Evolutionary conservation across 768 basidiomycete genomes (phyloP).

Genomic region (Amanita muscaria): DNA sequence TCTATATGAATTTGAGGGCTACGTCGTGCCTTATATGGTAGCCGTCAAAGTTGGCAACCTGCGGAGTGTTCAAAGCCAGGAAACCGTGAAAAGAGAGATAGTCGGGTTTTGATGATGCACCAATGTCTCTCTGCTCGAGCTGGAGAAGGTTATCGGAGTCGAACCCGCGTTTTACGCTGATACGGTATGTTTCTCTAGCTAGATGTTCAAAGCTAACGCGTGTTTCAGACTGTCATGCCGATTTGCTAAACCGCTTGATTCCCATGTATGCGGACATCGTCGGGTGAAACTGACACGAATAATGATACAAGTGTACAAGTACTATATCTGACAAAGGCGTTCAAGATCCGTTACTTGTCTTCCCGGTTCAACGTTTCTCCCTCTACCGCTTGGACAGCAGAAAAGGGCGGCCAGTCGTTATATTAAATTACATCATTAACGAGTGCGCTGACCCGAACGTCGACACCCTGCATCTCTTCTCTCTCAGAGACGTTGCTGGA

Average conservation of each 20-base stretch:
- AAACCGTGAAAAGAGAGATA: constrained; percentile 92
- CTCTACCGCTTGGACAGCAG: constrained; percentile 88
- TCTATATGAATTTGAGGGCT: constrained; percentile 88
- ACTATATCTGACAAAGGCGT: constrained; percentile 93
- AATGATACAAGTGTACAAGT: constrained; percentile 97
- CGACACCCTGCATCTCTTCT: constrained; percentile 89
- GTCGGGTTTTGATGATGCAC: constrained; percentile 83
- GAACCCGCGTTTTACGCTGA: constrained; percentile 97
- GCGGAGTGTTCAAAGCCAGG: constrained; percentile 89
- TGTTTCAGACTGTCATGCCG: constrained; percentile 72
- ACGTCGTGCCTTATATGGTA: constrained; percentile 94
- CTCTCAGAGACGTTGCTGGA: constrained; percentile 93
- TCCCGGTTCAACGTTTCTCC: constrained; percentile 93
- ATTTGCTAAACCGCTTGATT: constrained; percentile 87
- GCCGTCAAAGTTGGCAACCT: constrained; percentile 92
- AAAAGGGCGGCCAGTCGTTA: constrained; percentile 95
- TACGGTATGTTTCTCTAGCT: constrained; percentile 65
- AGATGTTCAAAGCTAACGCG: neutral
- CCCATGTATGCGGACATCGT: constrained; percentile 85
- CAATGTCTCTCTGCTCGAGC: constrained; percentile 90
- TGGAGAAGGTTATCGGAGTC: constrained; percentile 95
- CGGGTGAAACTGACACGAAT: constrained; percentile 97
- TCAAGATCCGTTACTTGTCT: constrained; percentile 93
- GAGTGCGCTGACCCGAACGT: constrained; percentile 91
- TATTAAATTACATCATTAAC: constrained; percentile 91